phyloP scores from a whole-genome alignment of 768 basidiomycete species.

The Boletus sensibilis region DNA sequence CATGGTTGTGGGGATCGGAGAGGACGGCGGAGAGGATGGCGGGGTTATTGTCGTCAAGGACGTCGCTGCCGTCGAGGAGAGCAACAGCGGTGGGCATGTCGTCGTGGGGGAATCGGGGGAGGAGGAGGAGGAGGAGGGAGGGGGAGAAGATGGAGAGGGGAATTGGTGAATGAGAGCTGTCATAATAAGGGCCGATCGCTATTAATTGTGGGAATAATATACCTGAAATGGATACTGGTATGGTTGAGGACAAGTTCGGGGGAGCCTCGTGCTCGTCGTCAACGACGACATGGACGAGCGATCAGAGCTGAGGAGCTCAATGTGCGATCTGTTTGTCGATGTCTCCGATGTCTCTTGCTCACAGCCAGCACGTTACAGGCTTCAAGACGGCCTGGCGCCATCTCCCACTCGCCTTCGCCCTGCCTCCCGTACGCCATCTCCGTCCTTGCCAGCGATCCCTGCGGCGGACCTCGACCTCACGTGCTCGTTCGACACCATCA shows the following conservation, averaged over 20 bases:
- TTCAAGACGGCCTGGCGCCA: constrained; percentile 20
- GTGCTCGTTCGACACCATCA: constrained; percentile 41
- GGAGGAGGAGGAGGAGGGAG: background rate
- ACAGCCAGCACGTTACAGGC: constrained; percentile 21
- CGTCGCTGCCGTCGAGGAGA: constrained; percentile 19
- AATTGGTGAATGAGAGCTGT: constrained; percentile 23
- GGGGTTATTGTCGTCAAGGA: constrained; percentile 17
- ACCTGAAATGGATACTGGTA: background rate
- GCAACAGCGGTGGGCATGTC: constrained; percentile 23
- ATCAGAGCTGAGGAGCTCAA: constrained; percentile 18
- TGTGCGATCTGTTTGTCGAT: constrained; percentile 21
- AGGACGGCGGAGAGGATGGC: constrained; percentile 16
- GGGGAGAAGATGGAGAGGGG: constrained; percentile 18
- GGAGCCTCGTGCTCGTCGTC: constrained; percentile 26
- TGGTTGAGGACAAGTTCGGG: background rate
- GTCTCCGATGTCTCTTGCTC: constrained; percentile 15
- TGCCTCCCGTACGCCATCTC: constrained; percentile 32
- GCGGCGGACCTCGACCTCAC: constrained; percentile 45
- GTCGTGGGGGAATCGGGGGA: constrained; percentile 2
- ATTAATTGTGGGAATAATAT: constrained; percentile 27
- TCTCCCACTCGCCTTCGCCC: constrained; percentile 9
- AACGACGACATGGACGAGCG: constrained; percentile 30
- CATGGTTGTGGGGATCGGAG: constrained; percentile 24
- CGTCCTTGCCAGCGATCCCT: constrained; percentile 53
- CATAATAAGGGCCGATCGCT: constrained; percentile 34